Evolutionary conservation across 768 basidiomycete genomes (phyloP), one percentile per base, ranked within the genome.

Genomic region (Amanita subjunquillea): DNA sequence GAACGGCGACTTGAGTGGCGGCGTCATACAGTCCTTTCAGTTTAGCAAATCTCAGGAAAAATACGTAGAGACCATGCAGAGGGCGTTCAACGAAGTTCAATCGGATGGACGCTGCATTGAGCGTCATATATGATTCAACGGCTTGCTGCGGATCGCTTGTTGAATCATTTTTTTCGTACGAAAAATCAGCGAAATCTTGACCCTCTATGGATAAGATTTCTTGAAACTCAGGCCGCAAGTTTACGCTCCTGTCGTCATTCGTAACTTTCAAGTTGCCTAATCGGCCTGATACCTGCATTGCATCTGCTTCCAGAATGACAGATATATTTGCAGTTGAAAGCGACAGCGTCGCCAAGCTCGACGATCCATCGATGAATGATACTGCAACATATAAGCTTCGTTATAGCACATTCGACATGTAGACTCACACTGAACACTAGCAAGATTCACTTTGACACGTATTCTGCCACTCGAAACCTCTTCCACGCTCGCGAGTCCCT

Each of bases 11-110:
- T 63, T 90, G 83, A 2, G 91, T 88, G 9, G 95, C 93, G 17
- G 93, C 82, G 67, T 99, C 95, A 58, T 98, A 98, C 9, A 98
- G 65, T 2, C 87, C 87, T 70, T 98, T 98, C 59, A 99, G 81
- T 57, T 82, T 84, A 4, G 92, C 89, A 36, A 99, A 80, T 63
- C 91, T 88, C 54, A 80, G 71, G 36, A 91, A 65, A 68, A 94
- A 99, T 20, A 82, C 63, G 63, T 87, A 91, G 29, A 98, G 80
- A 58, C 85, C 82, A 48, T 84, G 91, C n/a, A 98, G 73, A n/a
- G 94, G 91, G 50, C 83, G 74, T 63, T 95, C 90, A 49, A 96
- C 74, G 67, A 91, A 94, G 60, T 90, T 85, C 57, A 96, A 72
- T 59, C 85, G 89, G 64, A 98, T 72, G 1, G 96, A 95, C 1